phyloP scores from a whole-genome alignment of 139 green algal genomes.

The Chlamydomonas schloesseri region DNA sequence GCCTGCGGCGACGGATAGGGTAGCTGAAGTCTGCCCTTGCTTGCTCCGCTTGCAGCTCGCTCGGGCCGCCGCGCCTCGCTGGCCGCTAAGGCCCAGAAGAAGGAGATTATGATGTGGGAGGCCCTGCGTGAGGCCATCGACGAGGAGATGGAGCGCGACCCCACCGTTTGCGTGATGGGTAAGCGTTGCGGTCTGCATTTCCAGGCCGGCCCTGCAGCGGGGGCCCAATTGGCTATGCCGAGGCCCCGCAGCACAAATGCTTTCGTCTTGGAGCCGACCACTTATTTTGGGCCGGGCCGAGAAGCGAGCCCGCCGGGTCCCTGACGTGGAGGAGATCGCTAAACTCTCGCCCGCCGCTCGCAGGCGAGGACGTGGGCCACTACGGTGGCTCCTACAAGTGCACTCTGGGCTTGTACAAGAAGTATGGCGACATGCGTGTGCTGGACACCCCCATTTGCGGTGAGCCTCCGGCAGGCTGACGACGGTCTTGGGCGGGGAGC shows the following conservation, averaged over 20 bases:
- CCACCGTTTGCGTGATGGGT: slow-evolving; percentile 92
- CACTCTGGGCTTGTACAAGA: slow-evolving; percentile 94
- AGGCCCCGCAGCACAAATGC: too few relatives aligned
- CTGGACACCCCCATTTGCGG: slow-evolving; percentile 97
- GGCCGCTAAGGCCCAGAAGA: slow-evolving; percentile 62
- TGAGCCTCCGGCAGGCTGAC: slow-evolving; percentile 37
- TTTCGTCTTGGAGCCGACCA: too few relatives aligned
- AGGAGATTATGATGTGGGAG: slow-evolving; percentile 94
- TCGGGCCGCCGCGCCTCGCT: slow-evolving; percentile 5
- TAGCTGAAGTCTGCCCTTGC: background rate
- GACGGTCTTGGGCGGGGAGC: background rate
- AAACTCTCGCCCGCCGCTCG: background rate
- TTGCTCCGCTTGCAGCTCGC: slow-evolving; percentile 9
- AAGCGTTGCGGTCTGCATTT: slow-evolving; percentile 19
- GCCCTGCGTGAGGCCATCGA: slow-evolving; percentile 89
- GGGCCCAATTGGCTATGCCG: background rate
- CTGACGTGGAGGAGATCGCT: slow-evolving; percentile 23
- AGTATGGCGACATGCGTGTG: slow-evolving; percentile 94
- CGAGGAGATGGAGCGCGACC: slow-evolving; percentile 97
- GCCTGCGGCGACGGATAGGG: too few relatives aligned
- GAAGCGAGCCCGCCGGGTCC: too few relatives aligned
- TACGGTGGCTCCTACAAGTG: slow-evolving; percentile 97
- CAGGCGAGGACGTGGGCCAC: slow-evolving; percentile 96
- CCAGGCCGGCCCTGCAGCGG: background rate
- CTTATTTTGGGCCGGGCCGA: too few relatives aligned